Conservation (phyloP, 495 filamentous ascomycete species). For the Penicillium cosmopolitanum region DNA sequence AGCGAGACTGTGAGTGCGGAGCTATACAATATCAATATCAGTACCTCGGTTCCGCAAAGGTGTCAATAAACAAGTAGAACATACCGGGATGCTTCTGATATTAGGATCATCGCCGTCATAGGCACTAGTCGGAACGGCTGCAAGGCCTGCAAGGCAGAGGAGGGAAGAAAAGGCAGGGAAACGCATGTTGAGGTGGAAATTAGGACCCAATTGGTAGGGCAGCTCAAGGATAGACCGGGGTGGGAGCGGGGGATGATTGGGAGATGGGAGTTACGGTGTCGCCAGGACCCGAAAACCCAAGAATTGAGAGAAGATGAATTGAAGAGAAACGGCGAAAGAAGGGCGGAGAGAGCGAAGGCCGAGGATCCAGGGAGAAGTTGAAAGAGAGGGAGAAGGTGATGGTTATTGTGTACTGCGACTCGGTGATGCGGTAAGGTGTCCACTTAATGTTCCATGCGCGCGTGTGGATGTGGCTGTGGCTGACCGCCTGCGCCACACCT, state of each 20-base stretch:
- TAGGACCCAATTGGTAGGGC: slow-evolving; percentile 27
- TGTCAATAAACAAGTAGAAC: slow-evolving; percentile 20
- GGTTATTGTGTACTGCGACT: slow-evolving; percentile 8
- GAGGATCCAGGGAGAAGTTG: slow-evolving; percentile 7
- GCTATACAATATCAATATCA: slow-evolving; percentile 45
- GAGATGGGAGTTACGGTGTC: slow-evolving; percentile 26
- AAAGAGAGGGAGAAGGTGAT: background rate
- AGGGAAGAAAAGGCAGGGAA: slow-evolving; percentile 45
- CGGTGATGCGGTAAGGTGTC: slow-evolving; percentile 32
- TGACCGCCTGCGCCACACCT: background rate
- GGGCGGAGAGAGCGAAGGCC: slow-evolving; percentile 21
- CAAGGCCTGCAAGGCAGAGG: slow-evolving; percentile 43
- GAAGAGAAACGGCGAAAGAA: slow-evolving; percentile 19
- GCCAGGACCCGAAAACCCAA: slow-evolving; percentile 34
- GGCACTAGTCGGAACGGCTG: slow-evolving; percentile 35
- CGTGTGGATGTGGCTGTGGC: background rate
- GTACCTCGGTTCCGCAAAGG: slow-evolving; percentile 20
- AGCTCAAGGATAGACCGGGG: slow-evolving; percentile 33
- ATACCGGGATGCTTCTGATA: slow-evolving; percentile 62
- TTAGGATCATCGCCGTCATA: slow-evolving; percentile 43
- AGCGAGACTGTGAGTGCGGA: slow-evolving; percentile 75
- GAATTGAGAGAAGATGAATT: slow-evolving; percentile 16
- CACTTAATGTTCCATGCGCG: slow-evolving; percentile 23
- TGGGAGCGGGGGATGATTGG: slow-evolving; percentile 18
- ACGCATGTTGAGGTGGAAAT: slow-evolving; percentile 36